Evolutionary conservation across 2,329 filamentous ascomycete genomes (phyloP).

Genomic region (Scleromitrula shiraiana): DNA sequence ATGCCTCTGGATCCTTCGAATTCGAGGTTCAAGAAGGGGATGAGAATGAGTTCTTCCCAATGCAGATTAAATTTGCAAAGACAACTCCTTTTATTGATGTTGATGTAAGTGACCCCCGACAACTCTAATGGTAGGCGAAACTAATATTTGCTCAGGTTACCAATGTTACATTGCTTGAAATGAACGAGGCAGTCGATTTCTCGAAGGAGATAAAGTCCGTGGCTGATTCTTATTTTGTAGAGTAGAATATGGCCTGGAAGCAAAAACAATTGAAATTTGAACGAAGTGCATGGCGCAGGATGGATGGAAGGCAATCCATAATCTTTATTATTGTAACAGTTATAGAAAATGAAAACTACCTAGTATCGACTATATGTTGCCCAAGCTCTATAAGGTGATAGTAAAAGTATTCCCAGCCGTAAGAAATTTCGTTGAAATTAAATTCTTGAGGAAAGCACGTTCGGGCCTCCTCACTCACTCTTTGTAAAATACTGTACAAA

Average conservation of each 20-base stretch:
- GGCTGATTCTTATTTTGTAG: slow-evolving; percentile 69
- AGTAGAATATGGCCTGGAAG: slow-evolving; percentile 41
- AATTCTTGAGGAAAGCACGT: too few species aligned
- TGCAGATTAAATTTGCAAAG: slow-evolving; percentile 86
- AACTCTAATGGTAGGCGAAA: slow-evolving; percentile 4
- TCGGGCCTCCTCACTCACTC: too few species aligned
- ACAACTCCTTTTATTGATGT: slow-evolving; percentile 81
- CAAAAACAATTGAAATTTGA: slow-evolving; percentile 18
- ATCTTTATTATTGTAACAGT: slow-evolving; percentile 12
- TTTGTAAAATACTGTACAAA: too few species aligned
- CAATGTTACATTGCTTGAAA: slow-evolving; percentile 62
- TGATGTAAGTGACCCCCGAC: slow-evolving; percentile 56
- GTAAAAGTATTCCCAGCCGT: too few species aligned
- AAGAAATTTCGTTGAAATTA: too few species aligned
- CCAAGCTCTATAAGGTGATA: neutral
- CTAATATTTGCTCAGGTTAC: slow-evolving; percentile 45
- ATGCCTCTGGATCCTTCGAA: slow-evolving; percentile 81
- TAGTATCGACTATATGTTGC: neutral
- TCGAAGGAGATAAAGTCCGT: slow-evolving; percentile 73
- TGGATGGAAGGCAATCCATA: slow-evolving; percentile 12
- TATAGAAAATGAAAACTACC: slow-evolving; percentile 14
- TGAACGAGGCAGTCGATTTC: slow-evolving; percentile 72
- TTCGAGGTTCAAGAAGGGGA: slow-evolving; percentile 85
- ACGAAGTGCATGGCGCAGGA: slow-evolving; percentile 21
- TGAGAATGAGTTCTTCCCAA: slow-evolving; percentile 96